A percentile compares a stretch with the other conserved stretches of the same genome.
Evolutionary conservation across 106 monocot genomes (phyloP).

Genomic region (Ottelia alismoides): DNA sequence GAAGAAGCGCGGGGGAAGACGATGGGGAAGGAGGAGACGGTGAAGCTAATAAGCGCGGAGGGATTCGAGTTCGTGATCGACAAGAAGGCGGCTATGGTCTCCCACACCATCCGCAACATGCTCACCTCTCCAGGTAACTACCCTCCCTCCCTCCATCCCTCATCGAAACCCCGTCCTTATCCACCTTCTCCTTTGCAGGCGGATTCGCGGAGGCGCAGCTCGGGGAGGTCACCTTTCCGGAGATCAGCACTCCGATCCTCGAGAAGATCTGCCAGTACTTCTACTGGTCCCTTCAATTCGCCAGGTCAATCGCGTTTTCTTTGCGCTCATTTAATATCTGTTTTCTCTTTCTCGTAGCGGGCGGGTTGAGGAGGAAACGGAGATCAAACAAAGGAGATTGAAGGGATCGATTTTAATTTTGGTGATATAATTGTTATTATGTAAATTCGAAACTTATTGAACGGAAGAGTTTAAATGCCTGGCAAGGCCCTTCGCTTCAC

Average conservation of each 20-base stretch:
- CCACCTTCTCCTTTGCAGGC: too few relatives aligned
- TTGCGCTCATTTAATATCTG: too few relatives aligned
- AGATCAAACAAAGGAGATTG: too few relatives aligned
- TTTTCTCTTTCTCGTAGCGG: too few relatives aligned
- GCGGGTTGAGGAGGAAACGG: too few relatives aligned
- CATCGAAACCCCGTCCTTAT: too few relatives aligned
- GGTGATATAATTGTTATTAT: too few relatives aligned
- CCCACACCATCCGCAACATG: constrained; percentile 90
- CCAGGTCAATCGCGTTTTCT: too few relatives aligned
- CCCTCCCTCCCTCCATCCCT: background rate
- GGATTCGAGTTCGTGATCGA: constrained; percentile 93
- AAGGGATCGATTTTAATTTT: too few relatives aligned
- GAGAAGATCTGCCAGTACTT: constrained; percentile 99
- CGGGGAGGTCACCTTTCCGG: constrained; percentile 82
- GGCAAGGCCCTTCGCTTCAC: too few relatives aligned
- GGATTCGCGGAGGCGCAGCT: constrained; percentile 65
- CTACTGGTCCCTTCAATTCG: constrained; percentile 83
- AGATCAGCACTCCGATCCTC: constrained; percentile 67
- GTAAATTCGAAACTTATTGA: too few relatives aligned
- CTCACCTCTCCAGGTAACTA: constrained; percentile 85
- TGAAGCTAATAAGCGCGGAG: constrained; percentile 90
- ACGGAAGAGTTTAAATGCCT: too few relatives aligned
- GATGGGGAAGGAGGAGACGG: constrained; percentile 52
- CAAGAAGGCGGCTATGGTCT: constrained; percentile 91
- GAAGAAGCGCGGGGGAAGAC: background rate